Percentiles rank a stretch among this genome's conserved stretches.
These are phyloP conservation scores for Cryptosporidium xiaoi DNA, from an alignment of 169 alveolate genomes.

Conservation along the genomic window DNA sequence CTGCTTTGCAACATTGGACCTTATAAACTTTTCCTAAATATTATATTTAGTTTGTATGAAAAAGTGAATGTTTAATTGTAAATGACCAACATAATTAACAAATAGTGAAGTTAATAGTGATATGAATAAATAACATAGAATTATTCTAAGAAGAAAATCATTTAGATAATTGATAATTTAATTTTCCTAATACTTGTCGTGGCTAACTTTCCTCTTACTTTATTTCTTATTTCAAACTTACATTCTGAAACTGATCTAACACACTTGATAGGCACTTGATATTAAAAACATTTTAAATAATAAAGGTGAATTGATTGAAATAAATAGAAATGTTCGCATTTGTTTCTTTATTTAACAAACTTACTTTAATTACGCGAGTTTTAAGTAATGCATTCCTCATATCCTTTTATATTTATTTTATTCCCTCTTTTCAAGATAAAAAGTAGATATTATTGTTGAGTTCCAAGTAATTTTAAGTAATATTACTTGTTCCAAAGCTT, in stretches of 20 bases:
- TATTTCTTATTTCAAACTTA: constrained; percentile 11
- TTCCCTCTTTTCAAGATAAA: too few relatives aligned
- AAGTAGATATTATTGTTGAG: too few relatives aligned
- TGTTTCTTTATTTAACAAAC: background rate
- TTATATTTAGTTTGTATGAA: too few relatives aligned
- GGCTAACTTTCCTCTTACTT: background rate
- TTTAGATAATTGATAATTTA: too few relatives aligned
- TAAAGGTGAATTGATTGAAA: background rate
- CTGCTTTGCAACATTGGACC: constrained; percentile 58
- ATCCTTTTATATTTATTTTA: background rate
- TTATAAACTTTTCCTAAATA: constrained; percentile 50
- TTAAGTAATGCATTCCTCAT: constrained; percentile 61
- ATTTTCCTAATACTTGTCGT: too few relatives aligned
- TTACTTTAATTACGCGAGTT: constrained; percentile 55
- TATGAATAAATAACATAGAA: too few relatives aligned
- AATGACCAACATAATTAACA: background rate
- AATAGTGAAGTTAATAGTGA: background rate
- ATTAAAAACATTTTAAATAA: background rate
- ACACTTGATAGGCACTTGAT: constrained; percentile 40
- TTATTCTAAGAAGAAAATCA: too few relatives aligned
- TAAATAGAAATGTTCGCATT: background rate
- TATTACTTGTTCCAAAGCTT: too few relatives aligned
- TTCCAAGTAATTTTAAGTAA: too few relatives aligned
- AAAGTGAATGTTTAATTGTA: background rate
- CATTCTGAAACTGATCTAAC: constrained; percentile 43